Evolutionary conservation across 2,329 filamentous ascomycete species (phyloP).

Genomic region (Colletotrichum lentis): DNA sequence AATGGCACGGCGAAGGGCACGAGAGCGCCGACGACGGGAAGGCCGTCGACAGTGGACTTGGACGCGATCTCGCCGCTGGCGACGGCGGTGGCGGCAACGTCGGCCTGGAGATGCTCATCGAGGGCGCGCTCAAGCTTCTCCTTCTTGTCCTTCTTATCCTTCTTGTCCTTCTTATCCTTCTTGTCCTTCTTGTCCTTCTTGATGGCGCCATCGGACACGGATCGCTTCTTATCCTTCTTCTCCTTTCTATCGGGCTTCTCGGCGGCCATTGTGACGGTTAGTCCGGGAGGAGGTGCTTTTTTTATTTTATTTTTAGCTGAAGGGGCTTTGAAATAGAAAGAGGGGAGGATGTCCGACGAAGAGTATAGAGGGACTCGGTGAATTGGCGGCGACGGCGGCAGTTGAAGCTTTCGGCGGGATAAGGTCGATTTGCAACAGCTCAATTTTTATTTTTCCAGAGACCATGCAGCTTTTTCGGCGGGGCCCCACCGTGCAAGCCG

Average conservation of each 20-base stretch:
- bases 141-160: slow-evolving; percentile 67
- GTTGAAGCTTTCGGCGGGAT: slow-evolving; percentile 22
- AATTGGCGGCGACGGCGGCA: slow-evolving; percentile 1
- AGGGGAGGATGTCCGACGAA: background rate
- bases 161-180: slow-evolving; percentile 65
- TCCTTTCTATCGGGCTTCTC: slow-evolving; percentile 60
- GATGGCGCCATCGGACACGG: no score
- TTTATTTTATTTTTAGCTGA: no score
- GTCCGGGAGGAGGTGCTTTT: background rate
- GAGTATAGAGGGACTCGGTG: background rate
- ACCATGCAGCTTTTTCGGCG: slow-evolving; percentile 10
- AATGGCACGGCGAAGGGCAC: slow-evolving; percentile 86
- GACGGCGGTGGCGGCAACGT: slow-evolving; percentile 56
- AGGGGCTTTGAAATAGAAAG: background rate
- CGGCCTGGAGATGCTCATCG: slow-evolving; percentile 70
- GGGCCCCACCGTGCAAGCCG: background rate
- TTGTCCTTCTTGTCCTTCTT: slow-evolving; percentile 66
- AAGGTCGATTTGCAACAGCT: background rate
- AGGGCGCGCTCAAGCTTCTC: slow-evolving; percentile 71
- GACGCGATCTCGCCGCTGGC: slow-evolving; percentile 50
- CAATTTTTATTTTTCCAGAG: slow-evolving; percentile 21
- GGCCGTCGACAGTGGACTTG: slow-evolving; percentile 47
- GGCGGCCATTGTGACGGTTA: slow-evolving; percentile 54
- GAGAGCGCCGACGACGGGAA: slow-evolving; percentile 64
- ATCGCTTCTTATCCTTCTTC: slow-evolving; percentile 62